A percentile compares a stretch with the other conserved stretches of the same genome.
These are phyloP conservation scores for Mycena sp. DNA, from an alignment of 1,284 basidiomycete species.

Conservation along the genomic window DNA sequence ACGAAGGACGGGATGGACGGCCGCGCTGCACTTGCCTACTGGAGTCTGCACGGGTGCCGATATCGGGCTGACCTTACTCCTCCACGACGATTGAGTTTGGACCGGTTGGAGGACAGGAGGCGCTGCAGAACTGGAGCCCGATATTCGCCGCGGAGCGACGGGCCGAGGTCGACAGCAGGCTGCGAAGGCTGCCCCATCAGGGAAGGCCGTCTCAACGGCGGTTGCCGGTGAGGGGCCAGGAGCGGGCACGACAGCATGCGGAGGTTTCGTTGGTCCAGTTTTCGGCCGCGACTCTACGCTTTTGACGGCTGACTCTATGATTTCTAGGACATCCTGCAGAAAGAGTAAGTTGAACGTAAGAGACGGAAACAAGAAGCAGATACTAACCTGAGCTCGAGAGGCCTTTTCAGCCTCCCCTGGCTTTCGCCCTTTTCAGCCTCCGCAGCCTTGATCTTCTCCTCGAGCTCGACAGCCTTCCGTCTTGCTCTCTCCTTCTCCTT, in stretches of 20 bases:
- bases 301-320: constrained; percentile 58
- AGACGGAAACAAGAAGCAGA: constrained; percentile 6
- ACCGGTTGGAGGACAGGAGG: constrained; percentile 34
- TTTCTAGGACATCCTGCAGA: constrained; percentile 42
- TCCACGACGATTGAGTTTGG: constrained; percentile 66
- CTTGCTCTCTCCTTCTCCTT: constrained; percentile 86
- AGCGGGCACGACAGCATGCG: neutral
- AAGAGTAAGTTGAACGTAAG: neutral
- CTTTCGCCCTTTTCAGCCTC: constrained; percentile 49
- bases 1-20: constrained; percentile 43
- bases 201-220: constrained; percentile 43
- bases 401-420: constrained; percentile 28
- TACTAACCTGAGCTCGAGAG: constrained; percentile 26
- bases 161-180: constrained; percentile 40
- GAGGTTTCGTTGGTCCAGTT: constrained; percentile 11
- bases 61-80: constrained; percentile 57
- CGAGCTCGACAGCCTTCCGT: constrained; percentile 87
- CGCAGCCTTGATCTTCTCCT: constrained; percentile 71
- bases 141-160: constrained; percentile 32
- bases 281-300: constrained; percentile 32
- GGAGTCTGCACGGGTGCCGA: constrained; percentile 37
- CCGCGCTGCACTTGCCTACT: constrained; percentile 19
- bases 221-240: constrained; percentile 24
- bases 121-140: constrained; percentile 30
- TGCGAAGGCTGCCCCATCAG: constrained; percentile 33